phyloP scores from a whole-genome alignment of 2,329 filamentous ascomycete species.

The Colletotrichum sojae region DNA sequence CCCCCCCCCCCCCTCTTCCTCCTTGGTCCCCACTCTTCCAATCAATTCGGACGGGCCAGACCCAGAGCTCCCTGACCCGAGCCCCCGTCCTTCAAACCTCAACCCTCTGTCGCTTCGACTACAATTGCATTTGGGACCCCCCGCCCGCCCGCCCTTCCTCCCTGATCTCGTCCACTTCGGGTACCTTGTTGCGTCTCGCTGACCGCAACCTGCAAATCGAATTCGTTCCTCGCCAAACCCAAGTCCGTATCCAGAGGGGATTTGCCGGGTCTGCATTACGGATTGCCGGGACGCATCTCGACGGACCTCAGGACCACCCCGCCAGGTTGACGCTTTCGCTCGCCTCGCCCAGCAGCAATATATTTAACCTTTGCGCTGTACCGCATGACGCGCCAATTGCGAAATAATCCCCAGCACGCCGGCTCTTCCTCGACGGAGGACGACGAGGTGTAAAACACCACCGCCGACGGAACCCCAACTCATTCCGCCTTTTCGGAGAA shows the following conservation, averaged over 20 bases:
- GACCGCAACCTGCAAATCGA: conserved; percentile 15
- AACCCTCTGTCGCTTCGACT: conserved; percentile 37
- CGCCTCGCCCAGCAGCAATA: conserved; percentile 10
- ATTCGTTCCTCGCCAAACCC: conserved; percentile 20
- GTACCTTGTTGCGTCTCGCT: conserved; percentile 38
- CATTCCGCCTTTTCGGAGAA: too few relatives aligned
- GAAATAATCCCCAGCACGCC: conserved; percentile 11
- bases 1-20: conserved; percentile 16
- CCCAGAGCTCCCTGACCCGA: conserved; percentile 36
- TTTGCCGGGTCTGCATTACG: conserved; percentile 16
- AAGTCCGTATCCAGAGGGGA: conserved; percentile 22
- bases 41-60: conserved; percentile 40
- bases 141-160: conserved; percentile 36
- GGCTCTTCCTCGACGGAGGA: conserved; percentile 23
- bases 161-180: conserved; percentile 29
- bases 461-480: conserved; percentile 1
- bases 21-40: conserved; percentile 38
- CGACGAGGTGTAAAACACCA: conserved; percentile 29
- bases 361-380: conserved; percentile 33
- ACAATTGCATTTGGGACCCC: conserved; percentile 39
- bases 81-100: conserved; percentile 37
- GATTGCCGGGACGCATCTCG: background rate
- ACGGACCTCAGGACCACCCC: conserved; percentile 16
- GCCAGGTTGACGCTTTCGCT: background rate
- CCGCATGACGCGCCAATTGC: conserved; percentile 38